Conservation (phyloP, 2,329 filamentous ascomycete genomes). For the Fusarium goolgardi region DNA sequence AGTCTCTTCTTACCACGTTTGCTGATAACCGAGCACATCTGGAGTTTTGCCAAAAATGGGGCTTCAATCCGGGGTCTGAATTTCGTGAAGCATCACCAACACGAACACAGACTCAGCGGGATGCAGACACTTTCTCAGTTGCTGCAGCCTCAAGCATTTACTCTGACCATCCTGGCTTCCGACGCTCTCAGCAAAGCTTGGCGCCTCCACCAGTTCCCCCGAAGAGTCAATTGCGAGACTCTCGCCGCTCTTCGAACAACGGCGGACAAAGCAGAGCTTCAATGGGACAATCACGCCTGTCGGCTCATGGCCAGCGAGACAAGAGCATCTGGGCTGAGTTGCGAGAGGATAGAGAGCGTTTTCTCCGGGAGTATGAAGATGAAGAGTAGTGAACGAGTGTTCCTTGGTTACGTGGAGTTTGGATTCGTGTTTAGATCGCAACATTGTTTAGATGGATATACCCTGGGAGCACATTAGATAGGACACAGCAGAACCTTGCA, state of each 20-base stretch:
- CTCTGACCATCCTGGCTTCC: constrained; percentile 34
- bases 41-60: constrained; percentile 23
- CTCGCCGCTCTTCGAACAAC: neutral
- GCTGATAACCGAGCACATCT: constrained; percentile 20
- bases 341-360: neutral
- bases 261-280: neutral
- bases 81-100: neutral
- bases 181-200: constrained; percentile 14
- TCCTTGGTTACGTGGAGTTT: constrained; percentile 3
- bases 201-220: neutral
- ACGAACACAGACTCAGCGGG: neutral
- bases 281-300: constrained; percentile 1
- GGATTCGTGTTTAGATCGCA: neutral
- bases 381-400: constrained; percentile 1
- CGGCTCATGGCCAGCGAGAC: neutral
- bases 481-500: constrained; percentile 4
- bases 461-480: constrained; percentile 4
- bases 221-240: neutral
- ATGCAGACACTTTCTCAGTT: neutral
- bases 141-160: constrained; percentile 38
- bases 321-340: constrained; percentile 8
- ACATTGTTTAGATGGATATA: constrained; percentile 20
- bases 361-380: neutral
- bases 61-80: neutral
- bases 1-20: neutral